A percentile compares a stretch with the other conserved stretches of the same genome.
Conservation (phyloP, 2,329 filamentous ascomycete species). For the Penicillium sp. region DNA sequence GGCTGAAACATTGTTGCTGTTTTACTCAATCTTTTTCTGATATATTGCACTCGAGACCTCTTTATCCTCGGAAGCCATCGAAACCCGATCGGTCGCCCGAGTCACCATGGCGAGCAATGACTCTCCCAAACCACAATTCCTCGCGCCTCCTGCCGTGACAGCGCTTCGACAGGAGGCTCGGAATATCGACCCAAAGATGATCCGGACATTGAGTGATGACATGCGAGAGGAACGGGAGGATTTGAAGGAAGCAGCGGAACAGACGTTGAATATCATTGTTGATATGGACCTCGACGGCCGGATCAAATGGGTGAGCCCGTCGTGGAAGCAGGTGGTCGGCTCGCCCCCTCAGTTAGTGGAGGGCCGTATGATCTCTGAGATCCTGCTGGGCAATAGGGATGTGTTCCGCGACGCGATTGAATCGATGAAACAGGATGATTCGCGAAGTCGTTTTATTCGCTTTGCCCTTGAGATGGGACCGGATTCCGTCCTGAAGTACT, state of each 20-base stretch:
- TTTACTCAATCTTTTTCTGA: conserved; percentile 8
- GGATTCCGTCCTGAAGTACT: conserved; percentile 62
- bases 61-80: conserved; percentile 5
- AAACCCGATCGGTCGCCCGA: conserved; percentile 11
- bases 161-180: conserved; percentile 47
- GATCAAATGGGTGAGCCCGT: conserved; percentile 94
- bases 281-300: conserved; percentile 87
- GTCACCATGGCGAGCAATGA: conserved; percentile 46
- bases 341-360: conserved; percentile 70
- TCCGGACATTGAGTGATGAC: conserved; percentile 73
- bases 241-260: conserved; percentile 89
- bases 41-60: background rate
- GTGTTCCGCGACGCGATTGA: conserved; percentile 82
- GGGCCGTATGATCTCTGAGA: conserved; percentile 73
- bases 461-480: conserved; percentile 72
- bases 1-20: conserved; percentile 16
- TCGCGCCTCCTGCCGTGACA: conserved; percentile 46
- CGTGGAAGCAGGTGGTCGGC: conserved; percentile 91
- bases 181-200: conserved; percentile 48
- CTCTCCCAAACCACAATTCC: conserved; percentile 38
- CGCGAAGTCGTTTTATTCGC: conserved; percentile 83
- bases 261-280: conserved; percentile 93
- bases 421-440: conserved; percentile 88
- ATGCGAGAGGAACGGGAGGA: conserved; percentile 93
- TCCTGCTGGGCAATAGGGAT: conserved; percentile 76